Percentiles rank a stretch among this genome's conserved stretches.
phyloP scores from a whole-genome alignment of 2,329 filamentous ascomycete species.

The Aschersonia sp. region DNA sequence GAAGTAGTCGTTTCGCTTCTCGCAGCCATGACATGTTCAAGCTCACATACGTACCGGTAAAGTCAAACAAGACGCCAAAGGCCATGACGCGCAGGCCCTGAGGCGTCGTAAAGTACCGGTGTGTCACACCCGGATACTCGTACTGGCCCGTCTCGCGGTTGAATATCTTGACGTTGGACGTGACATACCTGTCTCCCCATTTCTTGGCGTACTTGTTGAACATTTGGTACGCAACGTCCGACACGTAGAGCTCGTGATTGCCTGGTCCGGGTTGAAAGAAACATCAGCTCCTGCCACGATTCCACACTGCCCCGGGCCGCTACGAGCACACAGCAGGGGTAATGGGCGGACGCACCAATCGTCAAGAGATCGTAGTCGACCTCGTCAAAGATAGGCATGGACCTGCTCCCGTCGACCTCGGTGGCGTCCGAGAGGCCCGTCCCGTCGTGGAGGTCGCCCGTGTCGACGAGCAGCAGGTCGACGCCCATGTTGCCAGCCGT shows the following conservation, averaged over 20 bases:
- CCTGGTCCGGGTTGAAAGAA: slow-evolving; percentile 12
- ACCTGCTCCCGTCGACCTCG: slow-evolving; percentile 37
- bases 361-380: slow-evolving; percentile 27
- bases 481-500: slow-evolving; percentile 41
- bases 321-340: no score
- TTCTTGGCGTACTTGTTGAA: slow-evolving; percentile 42
- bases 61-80: slow-evolving; percentile 29
- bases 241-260: slow-evolving; percentile 53
- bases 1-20: not conserved
- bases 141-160: slow-evolving; percentile 22
- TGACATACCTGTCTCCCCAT: slow-evolving; percentile 32
- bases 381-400: slow-evolving; percentile 29
- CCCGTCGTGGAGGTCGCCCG: slow-evolving; percentile 53
- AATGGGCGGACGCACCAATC: slow-evolving; percentile 15
- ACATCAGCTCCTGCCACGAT: no score
- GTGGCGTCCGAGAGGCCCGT: slow-evolving; percentile 48
- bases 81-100: slow-evolving; percentile 28
- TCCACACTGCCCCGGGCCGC: no score
- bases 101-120: slow-evolving; percentile 27
- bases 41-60: slow-evolving; percentile 23
- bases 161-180: slow-evolving; percentile 28
- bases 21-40: no score
- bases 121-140: slow-evolving; percentile 26
- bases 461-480: slow-evolving; percentile 46
- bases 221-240: slow-evolving; percentile 46